phyloP scores from a whole-genome alignment of 129 eudicot genomes.

The Kitagawia praeruptora region DNA sequence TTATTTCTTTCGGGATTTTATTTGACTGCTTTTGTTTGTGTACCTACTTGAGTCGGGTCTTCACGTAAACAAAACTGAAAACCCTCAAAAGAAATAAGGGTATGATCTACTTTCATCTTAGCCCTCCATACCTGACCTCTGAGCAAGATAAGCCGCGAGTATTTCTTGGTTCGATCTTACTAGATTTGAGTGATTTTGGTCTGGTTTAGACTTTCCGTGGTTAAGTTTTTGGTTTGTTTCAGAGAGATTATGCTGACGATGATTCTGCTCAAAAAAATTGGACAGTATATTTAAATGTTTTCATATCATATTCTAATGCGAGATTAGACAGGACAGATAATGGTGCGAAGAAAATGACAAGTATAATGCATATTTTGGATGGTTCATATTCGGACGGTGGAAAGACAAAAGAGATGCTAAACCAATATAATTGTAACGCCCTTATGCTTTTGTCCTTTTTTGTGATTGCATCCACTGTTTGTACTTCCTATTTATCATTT shows the following conservation, averaged over 20 bases:
- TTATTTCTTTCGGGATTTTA: background rate
- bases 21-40: background rate
- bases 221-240: background rate
- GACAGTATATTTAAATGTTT: background rate
- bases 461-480: background rate
- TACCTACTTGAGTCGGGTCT: background rate
- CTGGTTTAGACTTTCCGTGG: background rate
- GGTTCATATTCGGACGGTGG: slow-evolving; percentile 6
- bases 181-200: background rate
- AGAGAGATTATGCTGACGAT: background rate
- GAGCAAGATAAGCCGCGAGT: no score
- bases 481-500: background rate
- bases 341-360: slow-evolving; percentile 2
- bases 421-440: background rate
- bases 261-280: background rate
- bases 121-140: background rate
- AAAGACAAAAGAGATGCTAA: slow-evolving; percentile 1
- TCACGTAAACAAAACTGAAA: background rate
- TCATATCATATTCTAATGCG: background rate
- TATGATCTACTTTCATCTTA: background rate
- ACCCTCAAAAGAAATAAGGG: background rate
- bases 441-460: background rate
- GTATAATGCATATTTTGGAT: background rate
- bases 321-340: slow-evolving; percentile 5
- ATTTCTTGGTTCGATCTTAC: background rate